Evolutionary conservation across 1,284 basidiomycete genomes (phyloP), one percentile per base, ranked within the genome.

Genomic region (Irpex sp.): DNA sequence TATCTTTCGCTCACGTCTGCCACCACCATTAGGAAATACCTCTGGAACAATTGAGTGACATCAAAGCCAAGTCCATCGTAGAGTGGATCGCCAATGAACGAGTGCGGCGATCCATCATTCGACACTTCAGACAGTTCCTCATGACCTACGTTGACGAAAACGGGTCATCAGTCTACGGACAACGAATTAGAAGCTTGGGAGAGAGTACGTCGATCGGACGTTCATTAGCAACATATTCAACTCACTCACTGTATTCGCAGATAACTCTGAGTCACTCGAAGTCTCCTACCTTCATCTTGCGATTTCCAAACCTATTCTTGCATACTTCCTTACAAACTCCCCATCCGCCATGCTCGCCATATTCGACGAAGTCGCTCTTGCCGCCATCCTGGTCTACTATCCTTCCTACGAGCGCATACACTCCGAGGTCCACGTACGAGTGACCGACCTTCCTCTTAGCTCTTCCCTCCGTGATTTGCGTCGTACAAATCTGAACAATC

Each of bases 371-470:
- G 95, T 98, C 58, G 97, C 97, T 0, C 85, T 98, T 58, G 90
- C 92, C 65, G 95, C 93, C 53, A 96, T 99, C 70, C 86, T 98
- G 37, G 88, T 98, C 64, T 98, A 95, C 78, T 99, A 97, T 76
- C 95, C 97, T 2, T 86, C 90, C 43, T 99, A 99, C 80, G 92
- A 95, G 71, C 94, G 95, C 58, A 99, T 99, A 69, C 97, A 99
- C 74, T 90, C 93, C 5, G 97, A 99, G 75, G 94, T 99, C 50
- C 97, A 99, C 77, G 96, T 98, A 65, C 92, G 97, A 62, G 94
- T 99, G 70, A 90, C 94, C 61, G 95, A 99, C 72, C 84, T 99
- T 53, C 97, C 97, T 1, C 86, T 95, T 13, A 89, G 89, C 61
- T 89, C 89, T 19, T 94, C 96, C 6, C 83, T 99, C 35, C 93